A percentile compares a stretch with the other conserved stretches of the same genome.
phyloP scores from a whole-genome alignment of 2,329 filamentous ascomycete genomes.

The Hypoxylon sp. region DNA sequence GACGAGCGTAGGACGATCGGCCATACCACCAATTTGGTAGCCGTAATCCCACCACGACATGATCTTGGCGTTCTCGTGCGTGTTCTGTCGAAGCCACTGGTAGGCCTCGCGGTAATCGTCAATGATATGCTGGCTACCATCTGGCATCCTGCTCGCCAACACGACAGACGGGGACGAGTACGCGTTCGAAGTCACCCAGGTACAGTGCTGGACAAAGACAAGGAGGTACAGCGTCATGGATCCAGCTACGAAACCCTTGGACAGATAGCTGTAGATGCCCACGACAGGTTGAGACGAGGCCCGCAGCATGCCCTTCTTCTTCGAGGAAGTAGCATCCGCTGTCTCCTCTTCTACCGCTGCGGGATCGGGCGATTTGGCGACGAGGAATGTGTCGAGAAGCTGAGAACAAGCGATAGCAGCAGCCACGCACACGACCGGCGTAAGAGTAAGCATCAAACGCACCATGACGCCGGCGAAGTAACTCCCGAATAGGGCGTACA shows the following conservation, averaged over 20 bases:
- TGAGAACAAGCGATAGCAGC: constrained; percentile 88
- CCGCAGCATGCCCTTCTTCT: constrained; percentile 71
- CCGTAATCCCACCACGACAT: constrained; percentile 99
- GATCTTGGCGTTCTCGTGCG: constrained; percentile 91
- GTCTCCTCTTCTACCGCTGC: constrained; percentile 55
- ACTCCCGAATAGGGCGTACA: constrained; percentile 94
- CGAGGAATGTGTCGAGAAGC: constrained; percentile 86
- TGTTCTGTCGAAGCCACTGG: constrained; percentile 99
- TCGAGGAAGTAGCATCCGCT: constrained; percentile 59
- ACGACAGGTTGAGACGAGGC: constrained; percentile 76
- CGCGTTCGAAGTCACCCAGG: constrained; percentile 98
- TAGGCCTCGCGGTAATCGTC: constrained; percentile 99
- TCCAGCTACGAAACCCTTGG: constrained; percentile 79
- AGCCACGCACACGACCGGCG: constrained; percentile 93
- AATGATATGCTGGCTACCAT: constrained; percentile 97
- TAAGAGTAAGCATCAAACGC: constrained; percentile 96
- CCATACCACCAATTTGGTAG: constrained; percentile 99
- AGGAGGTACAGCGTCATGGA: constrained; percentile 81
- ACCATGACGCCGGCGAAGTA: constrained; percentile 99
- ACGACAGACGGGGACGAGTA: constrained; percentile 99
- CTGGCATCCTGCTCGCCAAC: constrained; percentile 87
- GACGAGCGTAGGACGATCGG: constrained; percentile 92
- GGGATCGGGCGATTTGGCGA: constrained; percentile 67
- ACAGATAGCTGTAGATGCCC: constrained; percentile 82
- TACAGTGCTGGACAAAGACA: constrained; percentile 96